These are phyloP conservation scores for Bjerkandera adusta DNA, from an alignment of 1,284 basidiomycete genomes.

Conservation along the genomic window DNA sequence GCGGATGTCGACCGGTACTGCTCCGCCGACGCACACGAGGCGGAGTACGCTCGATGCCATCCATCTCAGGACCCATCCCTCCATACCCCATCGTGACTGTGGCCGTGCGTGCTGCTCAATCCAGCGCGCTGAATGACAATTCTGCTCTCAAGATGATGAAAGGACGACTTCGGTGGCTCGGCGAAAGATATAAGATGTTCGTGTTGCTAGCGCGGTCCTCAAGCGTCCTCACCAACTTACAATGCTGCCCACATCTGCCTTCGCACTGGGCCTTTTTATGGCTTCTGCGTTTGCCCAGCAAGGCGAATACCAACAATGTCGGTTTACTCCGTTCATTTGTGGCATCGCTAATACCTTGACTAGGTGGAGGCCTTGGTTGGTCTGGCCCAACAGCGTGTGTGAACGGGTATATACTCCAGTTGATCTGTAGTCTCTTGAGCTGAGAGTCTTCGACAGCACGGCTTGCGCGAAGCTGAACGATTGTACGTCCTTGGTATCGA, in stretches of 20 bases:
- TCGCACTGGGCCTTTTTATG: slow-evolving; percentile 18
- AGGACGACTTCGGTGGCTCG: too few relatives aligned
- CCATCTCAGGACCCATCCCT: too few relatives aligned
- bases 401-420: slow-evolving; percentile 37
- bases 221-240: too few relatives aligned
- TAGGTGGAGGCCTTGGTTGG: slow-evolving; percentile 41
- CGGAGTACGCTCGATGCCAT: too few relatives aligned
- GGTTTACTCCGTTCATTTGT: neutral
- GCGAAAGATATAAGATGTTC: too few relatives aligned
- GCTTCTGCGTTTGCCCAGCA: slow-evolving; percentile 20
- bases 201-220: too few relatives aligned
- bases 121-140: too few relatives aligned
- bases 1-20: too few relatives aligned
- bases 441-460: slow-evolving; percentile 21
- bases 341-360: neutral
- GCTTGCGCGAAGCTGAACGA: slow-evolving; percentile 36
- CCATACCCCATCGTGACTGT: too few relatives aligned
- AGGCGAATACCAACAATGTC: slow-evolving; percentile 25
- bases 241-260: slow-evolving; percentile 17
- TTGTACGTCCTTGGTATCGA: slow-evolving; percentile 29
- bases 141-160: too few relatives aligned
- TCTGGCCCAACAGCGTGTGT: slow-evolving; percentile 38
- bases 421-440: slow-evolving; percentile 18
- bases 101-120: too few relatives aligned
- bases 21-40: too few relatives aligned